A percentile compares a stretch with the other conserved stretches of the same genome.
These are phyloP conservation scores for Oenanthe javanica DNA, from an alignment of 140 eudicot genomes.

Conservation along the genomic window DNA sequence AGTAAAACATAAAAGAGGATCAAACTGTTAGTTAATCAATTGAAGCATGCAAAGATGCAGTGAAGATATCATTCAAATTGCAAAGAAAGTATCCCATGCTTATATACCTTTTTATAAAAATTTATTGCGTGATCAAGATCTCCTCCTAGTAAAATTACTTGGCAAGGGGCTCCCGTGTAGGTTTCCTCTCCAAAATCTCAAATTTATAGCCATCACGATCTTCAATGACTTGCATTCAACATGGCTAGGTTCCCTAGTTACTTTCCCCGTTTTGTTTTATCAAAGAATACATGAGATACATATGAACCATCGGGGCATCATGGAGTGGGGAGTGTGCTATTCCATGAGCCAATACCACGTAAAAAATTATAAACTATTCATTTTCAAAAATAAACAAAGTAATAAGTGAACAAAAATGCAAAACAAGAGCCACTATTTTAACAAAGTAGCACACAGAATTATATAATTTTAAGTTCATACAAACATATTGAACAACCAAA, in stretches of 20 bases:
- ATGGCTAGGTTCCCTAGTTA: conserved; percentile 41
- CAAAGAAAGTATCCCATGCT: not conserved
- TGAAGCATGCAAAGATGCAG: not conserved
- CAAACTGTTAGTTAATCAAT: conserved; percentile 4
- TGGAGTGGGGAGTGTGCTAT: not conserved
- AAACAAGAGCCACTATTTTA: not conserved
- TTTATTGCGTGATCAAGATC: conserved; percentile 50
- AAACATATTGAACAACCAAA: not conserved
- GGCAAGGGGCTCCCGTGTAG: conserved; percentile 41
- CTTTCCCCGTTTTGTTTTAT: conserved; percentile 49
- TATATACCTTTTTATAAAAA: conserved; percentile 37
- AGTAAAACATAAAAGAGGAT: conserved; percentile 2
- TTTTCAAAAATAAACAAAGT: not conserved
- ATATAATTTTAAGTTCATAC: not conserved
- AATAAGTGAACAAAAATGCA: not conserved
- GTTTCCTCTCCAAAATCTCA: conserved; percentile 44
- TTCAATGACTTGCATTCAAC: conserved; percentile 33
- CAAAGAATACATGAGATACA: conserved; percentile 12
- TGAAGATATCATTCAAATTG: not conserved
- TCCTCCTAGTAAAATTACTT: conserved; percentile 53
- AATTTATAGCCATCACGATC: conserved; percentile 61
- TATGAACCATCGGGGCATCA: not conserved
- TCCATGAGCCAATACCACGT: not conserved
- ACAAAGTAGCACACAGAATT: not conserved
- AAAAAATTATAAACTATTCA: not conserved